Base-by-base conservation (phyloP, 2,329 filamentous ascomycete species). In the Fusarium sp. region DNA sequence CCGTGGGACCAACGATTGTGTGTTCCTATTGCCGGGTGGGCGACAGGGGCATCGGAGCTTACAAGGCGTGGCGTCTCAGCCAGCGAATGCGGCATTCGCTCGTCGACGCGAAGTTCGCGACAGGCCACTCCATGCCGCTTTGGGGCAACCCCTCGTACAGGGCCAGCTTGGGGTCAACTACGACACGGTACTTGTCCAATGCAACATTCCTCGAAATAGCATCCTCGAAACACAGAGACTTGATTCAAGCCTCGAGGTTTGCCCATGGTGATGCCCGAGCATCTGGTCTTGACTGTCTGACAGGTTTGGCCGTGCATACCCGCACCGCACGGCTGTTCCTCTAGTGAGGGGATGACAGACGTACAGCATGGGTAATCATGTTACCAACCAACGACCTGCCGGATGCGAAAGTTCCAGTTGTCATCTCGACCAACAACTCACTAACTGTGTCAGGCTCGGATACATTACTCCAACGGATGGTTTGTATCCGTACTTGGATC, bases 61-160 rank as follows among this genome's bases (percentile, higher is more conserved):
- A 64, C 43, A 57, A 50, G 60, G 65, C 70, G 65, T 71, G 62
- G 70, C 65, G 67, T 68, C 64, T 67, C 63, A 54, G 35, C 57
- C 43, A 64, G 59, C 63, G 50, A 65, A 56, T 65, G 62, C 63
- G 65, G 65, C 59, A 67, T 69, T 67, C 65, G 68, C 65, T 68
- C 39, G 56, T 62, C 33, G 54, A 54, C 66, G 69, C 62, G 58
- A 73, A 73, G 57, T 65, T 76, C 75, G 70, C 68, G 61, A 73
- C 64, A 68, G 68, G 67, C 69, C 67, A 73, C 65, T 63, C 59
- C 56, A 54, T 50, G 35, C 71, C 48, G 45, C 11, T 66, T 71
- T 68, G 56, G 71, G 65, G 22, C 33, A 65, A 66, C 58, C 45
- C 62, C 37, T 37, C 50, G 57, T 58, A 58, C 39, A 37, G 57